Base-by-base conservation (phyloP, 495 filamentous ascomycete species). In the Aspergillus wentii region DNA sequence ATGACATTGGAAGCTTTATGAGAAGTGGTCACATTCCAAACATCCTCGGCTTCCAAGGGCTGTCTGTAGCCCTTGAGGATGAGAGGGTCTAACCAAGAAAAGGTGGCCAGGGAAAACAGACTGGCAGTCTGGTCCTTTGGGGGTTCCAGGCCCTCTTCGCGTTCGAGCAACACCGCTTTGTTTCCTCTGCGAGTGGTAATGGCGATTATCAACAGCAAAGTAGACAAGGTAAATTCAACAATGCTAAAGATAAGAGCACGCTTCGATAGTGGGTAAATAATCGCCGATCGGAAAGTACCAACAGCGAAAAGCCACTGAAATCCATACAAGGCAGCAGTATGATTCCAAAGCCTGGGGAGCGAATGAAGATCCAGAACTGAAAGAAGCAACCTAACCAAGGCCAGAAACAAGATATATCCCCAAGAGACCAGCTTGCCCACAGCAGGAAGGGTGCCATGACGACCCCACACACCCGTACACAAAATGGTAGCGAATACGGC, bases 51-150 rank as follows among this genome's bases (percentile, higher is more conserved):
- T 46, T 88, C 86, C 23, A 92, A 71, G 0, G 90, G 79, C 51
- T 92, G 86, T 48, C 74, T 81, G 62, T 88, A 99, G n/a, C 92
- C 94, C 48, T 86, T 78, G 78, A 80, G 84, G 32, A 99, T 80
- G 41, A 99, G 81, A 1, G 83, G 58, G 59, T 97, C 89, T 21
- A 97, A 74, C 94, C 94, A 99, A 8, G 75, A 59, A 54, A 95
- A 99, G 9, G 86, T 94, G 15, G 82, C 80, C 19, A 95, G 68
- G 1, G 91, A 95, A 42, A 96, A 74, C 11, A 96, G 62, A 46
- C 88, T 95, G 4, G 94, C 92, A 26, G 85, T 65, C 20, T 88
- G 86, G 56, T 99, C 87, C 29, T 69, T 73, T 9, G 87, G 85
- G 4, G 94, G 94, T 52, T 92, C 79, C 31, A 99, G 74, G 30